Conservation (phyloP, 345 rosid genomes). For the Brassica incana region DNA sequence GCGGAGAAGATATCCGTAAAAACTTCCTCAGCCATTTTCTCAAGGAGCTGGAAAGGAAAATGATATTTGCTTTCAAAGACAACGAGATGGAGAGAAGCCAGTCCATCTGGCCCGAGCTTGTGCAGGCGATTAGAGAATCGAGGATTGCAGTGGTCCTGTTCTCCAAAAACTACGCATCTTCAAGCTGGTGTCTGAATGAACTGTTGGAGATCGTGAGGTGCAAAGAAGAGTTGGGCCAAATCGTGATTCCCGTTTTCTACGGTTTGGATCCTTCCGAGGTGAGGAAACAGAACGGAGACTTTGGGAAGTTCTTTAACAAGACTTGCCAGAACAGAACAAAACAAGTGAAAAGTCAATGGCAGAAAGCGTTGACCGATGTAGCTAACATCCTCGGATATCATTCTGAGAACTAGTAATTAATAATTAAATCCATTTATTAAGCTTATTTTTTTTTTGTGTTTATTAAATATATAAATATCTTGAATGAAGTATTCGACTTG, state of each 20-base stretch:
- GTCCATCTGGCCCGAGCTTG: not conserved
- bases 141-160: not conserved
- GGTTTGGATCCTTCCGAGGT: not conserved
- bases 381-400: not conserved
- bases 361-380: not conserved
- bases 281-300: not conserved
- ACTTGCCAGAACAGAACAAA: not conserved
- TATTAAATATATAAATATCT: no score
- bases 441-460: not conserved
- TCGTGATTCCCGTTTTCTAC: not conserved
- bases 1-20: constrained; percentile 2
- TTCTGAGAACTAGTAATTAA: not conserved
- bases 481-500: no score
- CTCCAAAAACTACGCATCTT: not conserved
- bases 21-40: not conserved
- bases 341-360: not conserved
- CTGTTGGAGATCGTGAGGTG: not conserved
- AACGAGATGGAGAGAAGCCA: not conserved
- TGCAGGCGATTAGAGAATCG: not conserved
- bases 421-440: no score
- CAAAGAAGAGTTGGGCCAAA: not conserved
- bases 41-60: not conserved
- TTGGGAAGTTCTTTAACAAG: not conserved
- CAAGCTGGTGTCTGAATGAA: not conserved
- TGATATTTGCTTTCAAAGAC: constrained; percentile 5